Percentiles rank a stretch among this genome's conserved stretches.
These are phyloP conservation scores for Cucurbita moschata DNA, from an alignment of 306 rosid genomes.

Conservation along the genomic window DNA sequence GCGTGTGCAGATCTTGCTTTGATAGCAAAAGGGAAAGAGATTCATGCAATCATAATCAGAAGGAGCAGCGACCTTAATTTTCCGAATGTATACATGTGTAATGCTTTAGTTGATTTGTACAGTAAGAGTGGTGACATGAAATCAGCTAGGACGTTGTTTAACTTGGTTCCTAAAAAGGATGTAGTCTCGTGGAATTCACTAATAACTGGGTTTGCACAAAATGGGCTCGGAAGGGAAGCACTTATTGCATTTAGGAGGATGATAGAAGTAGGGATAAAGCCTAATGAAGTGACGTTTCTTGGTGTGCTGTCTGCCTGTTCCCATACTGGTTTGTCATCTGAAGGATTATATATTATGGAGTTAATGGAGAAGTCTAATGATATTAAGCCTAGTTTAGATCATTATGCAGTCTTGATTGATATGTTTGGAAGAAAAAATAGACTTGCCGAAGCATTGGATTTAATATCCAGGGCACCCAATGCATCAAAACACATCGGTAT, in stretches of 20 bases:
- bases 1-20: slow-evolving; percentile 41
- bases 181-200: slow-evolving; percentile 38
- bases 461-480: slow-evolving; percentile 24
- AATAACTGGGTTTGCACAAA: slow-evolving; percentile 42
- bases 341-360: slow-evolving; percentile 31
- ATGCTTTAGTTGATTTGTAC: slow-evolving; percentile 51
- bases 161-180: slow-evolving; percentile 23
- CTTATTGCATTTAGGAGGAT: slow-evolving; percentile 30
- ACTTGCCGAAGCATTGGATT: slow-evolving; percentile 31
- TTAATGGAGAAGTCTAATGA: slow-evolving; percentile 30
- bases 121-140: slow-evolving; percentile 43
- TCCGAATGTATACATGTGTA: slow-evolving; percentile 22
- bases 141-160: slow-evolving; percentile 37
- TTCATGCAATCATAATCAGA: slow-evolving; percentile 33
- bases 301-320: slow-evolving; percentile 41
- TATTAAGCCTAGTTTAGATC: slow-evolving; percentile 29
- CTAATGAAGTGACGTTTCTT: slow-evolving; percentile 49
- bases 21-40: slow-evolving; percentile 36
- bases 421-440: slow-evolving; percentile 51
- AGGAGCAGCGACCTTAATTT: slow-evolving; percentile 15
- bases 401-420: slow-evolving; percentile 46
- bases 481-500: slow-evolving; percentile 27
- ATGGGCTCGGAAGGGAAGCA: slow-evolving; percentile 35
- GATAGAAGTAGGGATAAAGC: slow-evolving; percentile 35
- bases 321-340: slow-evolving; percentile 37